Percentiles rank a stretch among this genome's conserved stretches.
phyloP scores from a whole-genome alignment of 352 stramenopile genomes.

The Aphanomyces euteiches region DNA sequence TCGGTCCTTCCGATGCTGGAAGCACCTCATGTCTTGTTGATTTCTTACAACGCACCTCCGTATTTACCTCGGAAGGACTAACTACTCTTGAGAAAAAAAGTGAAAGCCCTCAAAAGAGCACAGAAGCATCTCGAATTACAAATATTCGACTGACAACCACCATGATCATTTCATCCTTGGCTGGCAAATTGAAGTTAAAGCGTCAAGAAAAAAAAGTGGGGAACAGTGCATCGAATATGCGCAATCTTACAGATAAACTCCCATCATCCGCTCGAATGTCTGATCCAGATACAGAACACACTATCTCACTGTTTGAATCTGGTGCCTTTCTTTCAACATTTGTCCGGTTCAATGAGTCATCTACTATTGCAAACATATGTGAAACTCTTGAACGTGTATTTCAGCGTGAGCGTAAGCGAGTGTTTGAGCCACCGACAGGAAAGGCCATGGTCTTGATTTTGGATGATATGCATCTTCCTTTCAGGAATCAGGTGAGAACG shows the following conservation, averaged over 20 bases:
- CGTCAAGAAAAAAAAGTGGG: neutral
- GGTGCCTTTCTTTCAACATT: slow-evolving; percentile 45
- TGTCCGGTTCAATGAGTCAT: slow-evolving; percentile 43
- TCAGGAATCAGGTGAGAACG: slow-evolving; percentile 2
- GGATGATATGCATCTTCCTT: slow-evolving; percentile 51
- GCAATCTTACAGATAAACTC: no score
- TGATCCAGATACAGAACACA: slow-evolving; percentile 14
- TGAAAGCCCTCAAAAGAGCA: neutral
- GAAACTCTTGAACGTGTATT: slow-evolving; percentile 52
- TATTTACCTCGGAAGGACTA: slow-evolving; percentile 5
- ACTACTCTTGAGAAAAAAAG: slow-evolving; percentile 16
- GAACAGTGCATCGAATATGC: no score
- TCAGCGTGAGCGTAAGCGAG: slow-evolving; percentile 45
- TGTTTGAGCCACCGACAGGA: slow-evolving; percentile 53
- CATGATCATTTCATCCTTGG: slow-evolving; percentile 29
- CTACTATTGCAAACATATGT: slow-evolving; percentile 31
- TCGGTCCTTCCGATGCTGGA: slow-evolving; percentile 36
- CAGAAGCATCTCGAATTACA: slow-evolving; percentile 36
- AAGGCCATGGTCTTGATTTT: slow-evolving; percentile 52
- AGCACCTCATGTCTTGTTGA: slow-evolving; percentile 33
- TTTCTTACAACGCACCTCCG: slow-evolving; percentile 19
- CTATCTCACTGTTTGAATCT: slow-evolving; percentile 37
- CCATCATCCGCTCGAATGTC: slow-evolving; percentile 14
- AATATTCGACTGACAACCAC: slow-evolving; percentile 32
- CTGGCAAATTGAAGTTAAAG: neutral